Percentiles rank a stretch among this genome's conserved stretches.
Conservation (phyloP, 2,329 filamentous ascomycete genomes). For the Ceratocystis destructans region DNA sequence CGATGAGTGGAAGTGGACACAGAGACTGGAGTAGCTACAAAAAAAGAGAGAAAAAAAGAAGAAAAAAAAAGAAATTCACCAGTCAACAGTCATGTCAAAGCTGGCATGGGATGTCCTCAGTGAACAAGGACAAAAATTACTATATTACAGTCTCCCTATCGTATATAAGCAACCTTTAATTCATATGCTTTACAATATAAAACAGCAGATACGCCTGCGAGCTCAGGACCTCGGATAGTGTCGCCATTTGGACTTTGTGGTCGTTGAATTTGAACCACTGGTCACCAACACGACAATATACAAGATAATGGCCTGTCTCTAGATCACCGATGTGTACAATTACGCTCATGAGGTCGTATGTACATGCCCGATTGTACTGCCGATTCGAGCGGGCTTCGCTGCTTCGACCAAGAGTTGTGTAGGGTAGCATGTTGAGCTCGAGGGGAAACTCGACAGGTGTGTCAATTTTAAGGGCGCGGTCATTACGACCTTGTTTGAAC, state of each 20-base stretch:
- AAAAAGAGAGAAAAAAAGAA: constrained; percentile 16
- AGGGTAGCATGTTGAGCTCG: constrained; percentile 79
- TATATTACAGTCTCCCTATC: constrained; percentile 2
- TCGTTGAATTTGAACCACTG: constrained; percentile 96
- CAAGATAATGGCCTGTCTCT: constrained; percentile 82
- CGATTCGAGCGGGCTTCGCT: constrained; percentile 36
- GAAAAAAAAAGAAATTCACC: neutral
- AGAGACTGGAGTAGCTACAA: constrained; percentile 13
- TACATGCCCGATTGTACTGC: constrained; percentile 50
- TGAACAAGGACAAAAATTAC: neutral
- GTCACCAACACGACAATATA: constrained; percentile 71
- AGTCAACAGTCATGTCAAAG: too few relatives aligned
- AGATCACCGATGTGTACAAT: constrained; percentile 90
- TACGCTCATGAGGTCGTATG: constrained; percentile 78
- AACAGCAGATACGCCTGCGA: constrained; percentile 86
- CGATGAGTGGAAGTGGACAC: constrained; percentile 35
- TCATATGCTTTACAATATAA: constrained; percentile 55
- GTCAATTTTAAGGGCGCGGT: constrained; percentile 73
- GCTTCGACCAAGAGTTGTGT: constrained; percentile 54
- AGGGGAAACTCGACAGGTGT: constrained; percentile 75
- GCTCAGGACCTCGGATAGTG: constrained; percentile 69
- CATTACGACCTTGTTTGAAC: constrained; percentile 50
- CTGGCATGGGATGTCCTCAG: too few relatives aligned
- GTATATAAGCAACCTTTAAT: constrained; percentile 8
- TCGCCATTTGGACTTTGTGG: constrained; percentile 74